phyloP scores from a whole-genome alignment of 257 asterid genomes.

The Cinchona pubescens region DNA sequence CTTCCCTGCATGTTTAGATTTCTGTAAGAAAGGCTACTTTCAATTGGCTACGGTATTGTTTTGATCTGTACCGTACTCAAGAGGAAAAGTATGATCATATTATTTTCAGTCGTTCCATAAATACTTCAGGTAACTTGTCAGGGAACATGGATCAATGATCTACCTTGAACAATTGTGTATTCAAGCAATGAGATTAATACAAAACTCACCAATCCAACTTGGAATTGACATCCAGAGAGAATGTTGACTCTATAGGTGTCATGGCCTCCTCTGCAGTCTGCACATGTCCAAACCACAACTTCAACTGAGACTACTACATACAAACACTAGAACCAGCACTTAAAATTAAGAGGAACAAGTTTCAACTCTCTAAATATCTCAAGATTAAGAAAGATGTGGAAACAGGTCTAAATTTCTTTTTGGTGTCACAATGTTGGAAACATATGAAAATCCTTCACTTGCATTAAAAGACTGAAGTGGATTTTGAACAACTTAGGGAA shows the following conservation, averaged over 20 bases:
- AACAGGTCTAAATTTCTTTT: not conserved
- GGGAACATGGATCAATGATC: not conserved
- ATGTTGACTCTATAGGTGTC: slow-evolving; percentile 97
- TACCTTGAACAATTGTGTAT: not conserved
- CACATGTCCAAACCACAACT: slow-evolving; percentile 21
- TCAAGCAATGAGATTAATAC: not conserved
- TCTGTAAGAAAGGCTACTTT: slow-evolving; percentile 9
- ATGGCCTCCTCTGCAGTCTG: slow-evolving; percentile 98
- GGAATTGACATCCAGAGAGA: slow-evolving; percentile 89
- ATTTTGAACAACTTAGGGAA: not conserved
- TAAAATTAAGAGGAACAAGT: not conserved
- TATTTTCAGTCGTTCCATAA: not conserved
- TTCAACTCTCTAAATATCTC: not conserved
- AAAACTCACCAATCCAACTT: slow-evolving; percentile 83
- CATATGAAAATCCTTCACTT: not conserved
- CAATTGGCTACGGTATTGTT: not conserved
- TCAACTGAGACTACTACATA: not conserved
- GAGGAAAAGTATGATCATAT: not conserved
- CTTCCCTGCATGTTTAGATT: slow-evolving; percentile 63
- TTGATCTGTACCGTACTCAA: not conserved
- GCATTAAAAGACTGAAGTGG: not conserved
- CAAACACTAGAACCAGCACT: not conserved
- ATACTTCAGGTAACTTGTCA: not conserved
- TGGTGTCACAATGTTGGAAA: not conserved
- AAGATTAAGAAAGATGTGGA: not conserved